These are phyloP conservation scores for Trichoderma guizhouense DNA, from an alignment of 2,329 filamentous ascomycete genomes.

Conservation along the genomic window DNA sequence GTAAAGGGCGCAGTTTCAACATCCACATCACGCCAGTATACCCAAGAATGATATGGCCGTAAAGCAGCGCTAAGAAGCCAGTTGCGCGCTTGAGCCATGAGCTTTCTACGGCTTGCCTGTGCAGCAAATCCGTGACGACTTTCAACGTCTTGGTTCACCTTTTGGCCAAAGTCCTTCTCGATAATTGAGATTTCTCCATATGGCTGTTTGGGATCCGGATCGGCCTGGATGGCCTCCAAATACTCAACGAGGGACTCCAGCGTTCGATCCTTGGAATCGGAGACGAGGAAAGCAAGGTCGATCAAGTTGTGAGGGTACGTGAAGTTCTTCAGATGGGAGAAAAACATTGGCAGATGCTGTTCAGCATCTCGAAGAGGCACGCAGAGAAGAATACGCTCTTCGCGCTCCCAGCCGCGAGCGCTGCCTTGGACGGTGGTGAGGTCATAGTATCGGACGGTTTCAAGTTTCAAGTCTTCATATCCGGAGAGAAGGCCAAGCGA, in stretches of 20 bases:
- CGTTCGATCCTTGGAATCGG: slow-evolving; percentile 93
- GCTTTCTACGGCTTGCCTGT: slow-evolving; percentile 86
- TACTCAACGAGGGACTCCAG: slow-evolving; percentile 70
- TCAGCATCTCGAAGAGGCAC: slow-evolving; percentile 92
- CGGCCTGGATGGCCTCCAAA: slow-evolving; percentile 74
- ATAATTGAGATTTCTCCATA: slow-evolving; percentile 98
- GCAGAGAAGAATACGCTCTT: slow-evolving; percentile 91
- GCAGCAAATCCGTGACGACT: slow-evolving; percentile 96
- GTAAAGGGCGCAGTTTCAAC: slow-evolving; percentile 96
- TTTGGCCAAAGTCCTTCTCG: slow-evolving; percentile 98
- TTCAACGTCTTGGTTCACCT: slow-evolving; percentile 96
- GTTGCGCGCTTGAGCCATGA: slow-evolving; percentile 97
- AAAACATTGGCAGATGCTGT: slow-evolving; percentile 94
- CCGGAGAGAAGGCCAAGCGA: slow-evolving; percentile 69
- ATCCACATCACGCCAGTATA: slow-evolving; percentile 98
- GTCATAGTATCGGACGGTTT: slow-evolving; percentile 97
- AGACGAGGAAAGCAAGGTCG: slow-evolving; percentile 93
- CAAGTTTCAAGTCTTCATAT: slow-evolving; percentile 71
- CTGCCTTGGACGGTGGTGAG: slow-evolving; percentile 87
- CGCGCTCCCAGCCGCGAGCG: slow-evolving; percentile 89
- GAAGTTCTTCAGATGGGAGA: slow-evolving; percentile 92
- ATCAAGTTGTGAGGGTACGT: slow-evolving; percentile 97
- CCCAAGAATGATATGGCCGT: slow-evolving; percentile 95
- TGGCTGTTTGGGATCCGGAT: slow-evolving; percentile 73
- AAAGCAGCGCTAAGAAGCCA: slow-evolving; percentile 93